These are phyloP conservation scores for Striga asiatica DNA, from an alignment of 257 asterid genomes.

Conservation along the genomic window DNA sequence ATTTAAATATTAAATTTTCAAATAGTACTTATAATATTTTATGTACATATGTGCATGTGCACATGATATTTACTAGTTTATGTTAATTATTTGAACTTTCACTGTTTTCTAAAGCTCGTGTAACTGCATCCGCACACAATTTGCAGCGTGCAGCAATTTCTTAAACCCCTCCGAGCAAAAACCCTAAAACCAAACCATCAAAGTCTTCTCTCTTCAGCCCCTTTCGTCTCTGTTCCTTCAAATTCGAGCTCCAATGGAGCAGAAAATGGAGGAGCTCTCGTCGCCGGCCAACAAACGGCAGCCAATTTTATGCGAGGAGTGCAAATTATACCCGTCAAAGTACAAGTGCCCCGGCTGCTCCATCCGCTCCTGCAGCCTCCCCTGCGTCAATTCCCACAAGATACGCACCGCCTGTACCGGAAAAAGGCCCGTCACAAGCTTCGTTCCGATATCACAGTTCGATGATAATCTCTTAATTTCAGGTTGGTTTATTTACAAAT, in stretches of 20 bases:
- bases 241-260: slow-evolving; percentile 20
- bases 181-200: background rate
- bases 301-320: slow-evolving; percentile 49
- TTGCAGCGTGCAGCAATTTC: too few relatives aligned
- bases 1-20: too few relatives aligned
- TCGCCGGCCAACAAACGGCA: slow-evolving; percentile 8
- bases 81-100: too few relatives aligned
- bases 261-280: slow-evolving; percentile 16
- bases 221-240: background rate
- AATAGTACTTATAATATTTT: too few relatives aligned
- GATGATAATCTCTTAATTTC: slow-evolving; percentile 65
- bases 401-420: slow-evolving; percentile 69
- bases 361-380: slow-evolving; percentile 76
- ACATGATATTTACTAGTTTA: too few relatives aligned
- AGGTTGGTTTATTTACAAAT: too few relatives aligned
- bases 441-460: slow-evolving; percentile 60
- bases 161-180: background rate
- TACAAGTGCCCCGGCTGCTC: slow-evolving; percentile 94
- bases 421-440: slow-evolving; percentile 35
- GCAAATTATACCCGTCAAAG: slow-evolving; percentile 54
- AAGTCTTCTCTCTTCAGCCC: background rate
- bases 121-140: too few relatives aligned
- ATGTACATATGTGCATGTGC: too few relatives aligned
- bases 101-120: too few relatives aligned
- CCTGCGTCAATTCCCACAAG: slow-evolving; percentile 87